Base-by-base conservation (phyloP, 2,329 filamentous ascomycete genomes). In the Blumeria graminis region DNA sequence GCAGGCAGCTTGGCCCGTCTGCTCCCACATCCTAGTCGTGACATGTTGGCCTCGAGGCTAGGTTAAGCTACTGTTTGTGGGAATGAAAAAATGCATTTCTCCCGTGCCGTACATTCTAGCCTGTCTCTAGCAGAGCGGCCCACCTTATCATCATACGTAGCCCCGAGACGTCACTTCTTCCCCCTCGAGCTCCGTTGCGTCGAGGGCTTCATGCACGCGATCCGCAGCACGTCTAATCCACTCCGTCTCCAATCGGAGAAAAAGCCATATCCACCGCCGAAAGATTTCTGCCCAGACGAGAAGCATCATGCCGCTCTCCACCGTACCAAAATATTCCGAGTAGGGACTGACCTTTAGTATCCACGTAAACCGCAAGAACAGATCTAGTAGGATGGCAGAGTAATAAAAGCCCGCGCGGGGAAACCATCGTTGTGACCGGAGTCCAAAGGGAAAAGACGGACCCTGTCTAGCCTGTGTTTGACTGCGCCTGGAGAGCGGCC, bases 211-310 rank as follows among this genome's bases (percentile, higher is more conserved):
- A 28, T 28, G 22, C 22, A 4, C 22, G 22, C 22, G 22, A 28
- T 48, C 45, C 22, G 11, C 45, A 7, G 14, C 6, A 5, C 13
- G n/a, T 22, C 80, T 73, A 69, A 86, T 77, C 84, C 85, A 94
- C 71, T 98, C 92, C 22, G 87, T 89, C 73, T 98, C 92, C 43
- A 94, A 82, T 9, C 92, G 78, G 70, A 96, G 86, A 69, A 95
- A 96, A 57, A 95, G 87, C 92, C 92, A 98, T 59, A 96, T 76
- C 88, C 90, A 96, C 57, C 92, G 76, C 52, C 92, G 77, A 50
- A 86, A 74, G 16, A 96, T 84, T 71, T 98, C 92, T 10, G 94
- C 72, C 48, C 86, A 75, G 71, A 95, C 84, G 64, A 96, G 78
- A 32, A 90, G 64, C 66, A 95, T 98, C 48, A 96, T 85, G 7